Percentiles rank a stretch among this genome's conserved stretches.
Evolutionary conservation across 257 asterid genomes (phyloP).

Genomic region (Linderniella brevidens): DNA sequence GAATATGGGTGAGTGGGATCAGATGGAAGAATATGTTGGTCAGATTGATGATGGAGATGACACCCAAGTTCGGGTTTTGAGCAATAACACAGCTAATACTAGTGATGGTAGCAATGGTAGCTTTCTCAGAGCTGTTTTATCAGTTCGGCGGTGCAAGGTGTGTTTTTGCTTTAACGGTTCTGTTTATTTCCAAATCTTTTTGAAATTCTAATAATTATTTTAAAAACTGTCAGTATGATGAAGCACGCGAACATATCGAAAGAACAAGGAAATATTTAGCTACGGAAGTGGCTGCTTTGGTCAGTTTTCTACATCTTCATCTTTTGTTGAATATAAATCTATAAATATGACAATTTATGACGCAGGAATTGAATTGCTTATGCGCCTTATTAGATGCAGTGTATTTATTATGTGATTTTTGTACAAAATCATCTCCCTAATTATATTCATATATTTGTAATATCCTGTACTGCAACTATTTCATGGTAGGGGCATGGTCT

Average conservation of each 20-base stretch:
- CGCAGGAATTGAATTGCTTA: too few relatives aligned
- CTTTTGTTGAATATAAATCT: conserved; percentile 5
- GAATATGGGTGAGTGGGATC: conserved; percentile 99
- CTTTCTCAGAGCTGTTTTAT: conserved; percentile 76
- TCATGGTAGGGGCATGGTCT: too few relatives aligned
- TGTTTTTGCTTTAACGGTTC: conserved; percentile 3
- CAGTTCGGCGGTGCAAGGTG: conserved; percentile 92
- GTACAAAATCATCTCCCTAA: conserved; percentile 1
- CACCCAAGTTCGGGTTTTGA: conserved; percentile 72
- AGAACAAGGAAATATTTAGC: conserved; percentile 97
- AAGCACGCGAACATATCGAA: conserved; percentile 87
- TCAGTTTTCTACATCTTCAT: conserved; percentile 24
- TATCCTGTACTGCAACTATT: too few relatives aligned
- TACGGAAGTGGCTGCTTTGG: conserved; percentile 98
- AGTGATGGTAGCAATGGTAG: conserved; percentile 96
- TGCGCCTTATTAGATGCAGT: background rate
- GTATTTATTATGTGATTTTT: background rate
- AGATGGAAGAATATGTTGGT: conserved; percentile 96
- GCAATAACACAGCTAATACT: conserved; percentile 89
- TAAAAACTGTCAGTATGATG: conserved; percentile 54
- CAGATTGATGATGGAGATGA: conserved; percentile 98
- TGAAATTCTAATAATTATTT: conserved; percentile 9
- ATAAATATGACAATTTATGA: background rate
- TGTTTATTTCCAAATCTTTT: conserved; percentile 10
- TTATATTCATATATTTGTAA: too few relatives aligned